These are phyloP conservation scores for Quercus variabilis DNA, from an alignment of 306 rosid genomes.

Conservation along the genomic window DNA sequence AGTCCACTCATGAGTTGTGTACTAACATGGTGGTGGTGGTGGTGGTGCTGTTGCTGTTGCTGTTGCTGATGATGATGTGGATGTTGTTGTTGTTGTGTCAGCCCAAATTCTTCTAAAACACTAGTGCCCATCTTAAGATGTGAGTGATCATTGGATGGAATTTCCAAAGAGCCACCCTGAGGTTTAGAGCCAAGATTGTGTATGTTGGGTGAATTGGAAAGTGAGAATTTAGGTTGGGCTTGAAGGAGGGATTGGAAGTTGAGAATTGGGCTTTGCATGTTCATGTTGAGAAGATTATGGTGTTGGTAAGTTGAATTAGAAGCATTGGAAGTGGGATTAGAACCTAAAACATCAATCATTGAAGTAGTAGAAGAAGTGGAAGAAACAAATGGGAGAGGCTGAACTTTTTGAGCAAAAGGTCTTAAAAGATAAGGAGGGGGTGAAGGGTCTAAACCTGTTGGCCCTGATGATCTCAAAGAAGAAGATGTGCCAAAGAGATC, in stretches of 20 bases:
- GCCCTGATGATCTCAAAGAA: constrained; percentile 16
- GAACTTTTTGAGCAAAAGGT: constrained; percentile 68
- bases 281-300: constrained; percentile 28
- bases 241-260: constrained; percentile 54
- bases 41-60: no score
- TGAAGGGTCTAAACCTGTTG: constrained; percentile 37
- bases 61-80: no score
- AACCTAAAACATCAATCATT: constrained; percentile 29
- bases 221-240: constrained; percentile 29
- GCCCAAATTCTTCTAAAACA: constrained; percentile 49
- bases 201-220: constrained; percentile 6
- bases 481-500: constrained; percentile 59
- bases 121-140: constrained; percentile 31
- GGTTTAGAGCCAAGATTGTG: constrained; percentile 18
- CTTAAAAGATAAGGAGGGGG: constrained; percentile 59
- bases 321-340: constrained; percentile 10
- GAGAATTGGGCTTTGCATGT: constrained; percentile 51
- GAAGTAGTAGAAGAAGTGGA: constrained; percentile 16
- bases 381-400: constrained; percentile 12
- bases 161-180: constrained; percentile 28
- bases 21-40: constrained; percentile 1
- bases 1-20: constrained; percentile 18
- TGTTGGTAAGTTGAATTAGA: constrained; percentile 25
- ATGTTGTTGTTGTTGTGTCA: constrained; percentile 22
- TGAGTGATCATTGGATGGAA: constrained; percentile 16